Base-by-base conservation (phyloP, 306 rosid species). In the Echinosophora koreensis region DNA sequence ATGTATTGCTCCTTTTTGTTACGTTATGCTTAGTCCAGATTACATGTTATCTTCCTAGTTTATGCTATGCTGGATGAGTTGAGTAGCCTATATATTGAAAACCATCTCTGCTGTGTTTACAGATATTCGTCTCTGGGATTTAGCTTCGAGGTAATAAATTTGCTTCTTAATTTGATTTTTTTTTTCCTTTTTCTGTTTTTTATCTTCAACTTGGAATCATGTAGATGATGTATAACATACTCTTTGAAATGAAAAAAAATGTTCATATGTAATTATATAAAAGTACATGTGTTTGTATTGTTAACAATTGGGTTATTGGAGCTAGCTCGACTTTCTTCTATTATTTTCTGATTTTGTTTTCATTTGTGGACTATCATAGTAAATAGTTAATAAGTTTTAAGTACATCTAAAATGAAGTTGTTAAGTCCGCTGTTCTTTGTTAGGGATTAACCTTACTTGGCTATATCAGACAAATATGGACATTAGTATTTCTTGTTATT, bases 61-160 rank as follows among this genome's bases (percentile, higher is more conserved):
- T 1, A 63, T 59, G 35, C 4, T 52, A 39, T 8, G 18, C 51
- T 16, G 34, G 46, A 39, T 55, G 16, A 51, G 56, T 18, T 69
- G 17, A 66, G 41, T 54, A 82, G 37, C 67, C 3, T 55, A 0
- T 38, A 37, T 28, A 35, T 30, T 52, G 57, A 14, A 11, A 44
- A 60, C 16, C 44, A 11, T 18, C 30, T 22, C 78, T 58, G 16
- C 57, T 76, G 69, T 82, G 61, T 77, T 35, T 65, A 56, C 97
- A 95, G 98, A 95, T 86, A 92, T 95, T 78, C 96, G 97, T 51
- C 97, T 90, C 12, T 95, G 97, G 98, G 92, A 95, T 83, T 55
- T 95, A 42, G 92, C 97, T 54, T 79, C 91, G 77, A 88, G 98
- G 98, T 95, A 92, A 70, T 18, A 7, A 38, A 4, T 2, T 42